Evolutionary conservation across 805 yeast species (phyloP), one percentile per base, ranked within the genome.

Genomic region (Ogataea sp.): DNA sequence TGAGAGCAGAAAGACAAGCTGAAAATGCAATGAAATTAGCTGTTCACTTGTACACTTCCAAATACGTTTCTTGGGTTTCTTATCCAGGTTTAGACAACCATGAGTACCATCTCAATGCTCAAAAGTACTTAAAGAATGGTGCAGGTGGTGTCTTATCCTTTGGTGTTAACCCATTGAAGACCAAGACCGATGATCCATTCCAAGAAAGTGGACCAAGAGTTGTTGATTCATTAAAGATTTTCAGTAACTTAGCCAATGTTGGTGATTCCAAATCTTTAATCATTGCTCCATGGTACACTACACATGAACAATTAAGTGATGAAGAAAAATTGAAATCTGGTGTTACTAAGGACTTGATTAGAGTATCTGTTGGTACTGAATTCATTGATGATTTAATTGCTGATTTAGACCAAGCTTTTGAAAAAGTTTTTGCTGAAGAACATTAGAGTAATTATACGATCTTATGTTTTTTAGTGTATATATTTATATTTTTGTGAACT

Each of bases 211-310:
- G 95, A 51, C 89, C 90, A 39, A 73, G 70, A 51, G 86, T 88
- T 44, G 96, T 86, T 44, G 96, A 89, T 62, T 67, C 65, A 51
- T 75, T 93, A 62, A 76, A 86, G 63, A 65, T 93, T 42, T 94
- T 95, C 41, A 82, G 95, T 25, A 85, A 88, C 68, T 77, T 93
- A 58, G 97, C 98, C 37, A 90, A 90, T 55, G 97, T 90, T 43
- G 98, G 98, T 58, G 98, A 90, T 57, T 80, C 90, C 37, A 93
- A 90, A 70, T 86, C 97, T 34, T 73, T 90, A 58, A 95, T 90
- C 42, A 90, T 90, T 62, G 89, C 96, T 39, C 98, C 98, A 48
- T 89, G 82, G 73, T 87, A 75, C 65, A 93, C 97, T 31, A 90
- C 97, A 20, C 98, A 90, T 65, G 89, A 87, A 61, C 97, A 93